A percentile compares a stretch with the other conserved stretches of the same genome.
Evolutionary conservation across 768 basidiomycete genomes (phyloP).

Genomic region (Russula abietina): DNA sequence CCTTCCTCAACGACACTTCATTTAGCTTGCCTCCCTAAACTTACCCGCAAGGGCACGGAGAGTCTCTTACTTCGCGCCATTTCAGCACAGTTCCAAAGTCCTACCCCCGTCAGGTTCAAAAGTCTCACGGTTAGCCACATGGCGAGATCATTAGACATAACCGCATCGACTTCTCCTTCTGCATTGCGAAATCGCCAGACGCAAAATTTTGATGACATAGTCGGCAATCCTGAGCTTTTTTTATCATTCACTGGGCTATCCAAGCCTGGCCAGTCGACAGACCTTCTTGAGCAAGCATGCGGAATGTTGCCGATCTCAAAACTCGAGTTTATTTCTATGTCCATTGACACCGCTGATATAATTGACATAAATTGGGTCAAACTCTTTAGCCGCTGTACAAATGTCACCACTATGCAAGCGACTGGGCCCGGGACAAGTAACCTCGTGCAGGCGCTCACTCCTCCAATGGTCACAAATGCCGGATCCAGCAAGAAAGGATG

Average conservation of each 20-base stretch:
- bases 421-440: too few relatives aligned
- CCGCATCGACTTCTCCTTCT: background rate
- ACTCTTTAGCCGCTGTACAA: too few relatives aligned
- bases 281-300: background rate
- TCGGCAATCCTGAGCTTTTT: background rate
- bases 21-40: background rate
- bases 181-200: background rate
- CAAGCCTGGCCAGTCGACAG: background rate
- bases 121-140: background rate
- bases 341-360: too few relatives aligned
- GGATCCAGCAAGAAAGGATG: too few relatives aligned
- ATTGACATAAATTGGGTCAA: too few relatives aligned
- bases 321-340: constrained; percentile 6
- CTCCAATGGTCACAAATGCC: too few relatives aligned
- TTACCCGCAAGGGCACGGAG: background rate
- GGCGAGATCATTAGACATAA: background rate
- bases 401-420: too few relatives aligned
- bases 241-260: background rate
- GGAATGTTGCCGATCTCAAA: too few relatives aligned
- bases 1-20: constrained; percentile 2
- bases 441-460: too few relatives aligned
- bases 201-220: background rate
- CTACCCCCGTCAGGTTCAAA: background rate
- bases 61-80: background rate
- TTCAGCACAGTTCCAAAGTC: background rate